Evolutionary conservation across 768 basidiomycete genomes (phyloP), one percentile per base, ranked within the genome.

Genomic region (Porphyrellus cyaneotinctus): DNA sequence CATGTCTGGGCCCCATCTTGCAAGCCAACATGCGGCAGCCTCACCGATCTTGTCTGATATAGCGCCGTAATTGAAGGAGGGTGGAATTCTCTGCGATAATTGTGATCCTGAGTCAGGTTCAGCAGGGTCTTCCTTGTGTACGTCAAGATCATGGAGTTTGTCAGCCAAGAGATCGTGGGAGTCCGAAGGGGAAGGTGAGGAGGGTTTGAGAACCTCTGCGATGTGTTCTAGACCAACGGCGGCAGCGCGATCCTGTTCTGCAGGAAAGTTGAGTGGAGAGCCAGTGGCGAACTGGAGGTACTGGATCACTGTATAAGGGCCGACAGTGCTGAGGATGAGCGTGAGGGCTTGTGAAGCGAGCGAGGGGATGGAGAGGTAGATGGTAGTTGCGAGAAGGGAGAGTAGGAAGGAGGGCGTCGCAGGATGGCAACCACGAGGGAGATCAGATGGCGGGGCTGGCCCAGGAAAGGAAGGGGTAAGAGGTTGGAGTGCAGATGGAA

Each of bases 1-100:
- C 56, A 95, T 76, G 64, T 97, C 93, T 13, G 71, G 65, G 0
- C 85, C 90, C 94, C 94, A 97, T 39, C 90, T 76, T 1, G 85
- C 78, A 17, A 97, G 74, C 92, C 93, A 97, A 67, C 88, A 91
- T 3, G 81, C 80, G 59, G 87, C 86, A 0, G 91, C 87, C 69
- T 95, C 92, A 13, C 94, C 94, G 51, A 97, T 90, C 72, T 91
- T 95, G 70, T 92, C 83, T 0, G 88, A 88, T 11, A 93, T 76
- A n/a, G 82, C 77, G n/a, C 93, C 94, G 62, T 97, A 95, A 63
- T 84, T 78, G 60, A 84, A 88, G 32, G 72, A 72, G 2, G 78
- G 75, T 14, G 62, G 58, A 20, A 53, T 62, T 7, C 51, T 49
- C 2, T 52, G 56, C 6, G 42, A 51, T 9, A 56, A 50, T n/a